Base-by-base conservation (phyloP, 805 yeast species). In the Pichia deserticola region DNA sequence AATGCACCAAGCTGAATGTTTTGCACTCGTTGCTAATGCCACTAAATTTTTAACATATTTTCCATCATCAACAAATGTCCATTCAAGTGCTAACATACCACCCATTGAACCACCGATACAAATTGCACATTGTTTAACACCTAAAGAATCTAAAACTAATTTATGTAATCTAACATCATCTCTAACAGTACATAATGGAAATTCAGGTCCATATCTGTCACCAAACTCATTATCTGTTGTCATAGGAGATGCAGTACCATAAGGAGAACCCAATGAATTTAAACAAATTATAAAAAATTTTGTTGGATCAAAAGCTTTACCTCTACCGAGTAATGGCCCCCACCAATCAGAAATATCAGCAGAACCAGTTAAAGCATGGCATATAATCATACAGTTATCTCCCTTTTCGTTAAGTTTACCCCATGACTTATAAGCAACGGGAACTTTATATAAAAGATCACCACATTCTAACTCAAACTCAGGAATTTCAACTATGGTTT, bases 61-160 rank as follows among this genome's bases (percentile, higher is more conserved):
- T 4, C 84, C 84, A 49, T 79, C 82, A 30, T 64, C 60, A 15
- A 62, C 67, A 63, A 78, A 88, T 4, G 89, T 79, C 77, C 88
- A 93, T 65, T 93, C 99, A 58, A 93, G 70, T 0, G 90, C 89
- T 42, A 89, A 70, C 98, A 93, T 93, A 20, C 99, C 99, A 40
- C 99, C 99, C 99, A 93, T 93, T 29, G 98, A 90, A 0, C 99
- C 99, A 38, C 99, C 99, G 50, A 93, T 79, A 15, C 86, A 95
- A 46, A 84, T 78, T 1, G 97, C 97, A 32, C 92, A 72, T 50
- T 81, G 77, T 47, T 75, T 76, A n/a, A 93, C 88, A 0, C 88
- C 89, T 42, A 93, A 67, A 5, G 82, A 79, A 56, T 90, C 97
- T 44, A 93, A 70, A 2, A 92, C 83, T 45, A 83, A 62, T 57